Conservation (phyloP, 257 asterid genomes). For the Leonotis leonurus region DNA sequence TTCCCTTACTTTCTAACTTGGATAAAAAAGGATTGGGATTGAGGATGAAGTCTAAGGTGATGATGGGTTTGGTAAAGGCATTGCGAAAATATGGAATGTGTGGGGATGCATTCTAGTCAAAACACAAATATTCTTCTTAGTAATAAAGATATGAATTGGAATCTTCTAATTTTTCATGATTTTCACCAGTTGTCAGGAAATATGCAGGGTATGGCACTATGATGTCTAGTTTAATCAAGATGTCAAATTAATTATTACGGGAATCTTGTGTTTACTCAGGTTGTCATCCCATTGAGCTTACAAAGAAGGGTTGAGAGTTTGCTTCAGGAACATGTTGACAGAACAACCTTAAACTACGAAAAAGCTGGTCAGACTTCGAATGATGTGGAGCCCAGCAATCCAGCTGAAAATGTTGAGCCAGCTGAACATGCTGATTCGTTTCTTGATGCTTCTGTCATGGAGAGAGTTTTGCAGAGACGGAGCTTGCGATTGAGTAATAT, state of each 20-base stretch:
- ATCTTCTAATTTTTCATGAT: neutral
- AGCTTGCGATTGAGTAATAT: conserved; percentile 93
- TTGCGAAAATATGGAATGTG: neutral
- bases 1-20: neutral
- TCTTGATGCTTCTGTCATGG: conserved; percentile 90
- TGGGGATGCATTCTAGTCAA: neutral
- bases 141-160: neutral
- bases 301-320: conserved; percentile 95
- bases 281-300: conserved; percentile 86
- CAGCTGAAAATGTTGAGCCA: conserved; percentile 34
- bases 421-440: conserved; percentile 54
- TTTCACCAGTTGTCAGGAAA: neutral
- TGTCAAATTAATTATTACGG: conserved; percentile 3
- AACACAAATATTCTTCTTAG: neutral
- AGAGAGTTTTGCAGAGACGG: conserved; percentile 90
- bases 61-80: neutral
- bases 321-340: conserved; percentile 96
- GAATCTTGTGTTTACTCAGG: conserved; percentile 41
- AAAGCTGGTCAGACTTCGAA: conserved; percentile 24
- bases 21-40: neutral
- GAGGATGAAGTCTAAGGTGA: neutral
- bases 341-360: conserved; percentile 44
- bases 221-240: neutral
- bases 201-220: neutral
- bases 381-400: conserved; percentile 26